Evolutionary conservation across 768 basidiomycete species (phyloP).

Genomic region (Serpula lacrymans): DNA sequence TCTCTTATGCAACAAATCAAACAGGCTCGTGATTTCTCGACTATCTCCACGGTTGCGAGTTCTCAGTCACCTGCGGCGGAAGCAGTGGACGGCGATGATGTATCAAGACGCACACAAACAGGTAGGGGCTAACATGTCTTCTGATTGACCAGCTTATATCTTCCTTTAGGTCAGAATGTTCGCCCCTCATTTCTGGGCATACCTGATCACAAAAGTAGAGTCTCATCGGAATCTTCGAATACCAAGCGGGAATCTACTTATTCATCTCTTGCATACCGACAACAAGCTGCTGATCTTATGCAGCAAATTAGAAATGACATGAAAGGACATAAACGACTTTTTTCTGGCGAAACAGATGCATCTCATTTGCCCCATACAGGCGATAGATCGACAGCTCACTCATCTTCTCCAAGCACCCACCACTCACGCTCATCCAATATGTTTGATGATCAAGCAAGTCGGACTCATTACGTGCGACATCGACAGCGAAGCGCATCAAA

Average conservation of each 20-base stretch:
- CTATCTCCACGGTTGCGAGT: slow-evolving; percentile 60
- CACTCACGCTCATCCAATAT: too few species aligned
- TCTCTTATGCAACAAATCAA: slow-evolving; percentile 80
- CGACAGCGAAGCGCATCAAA: too few species aligned
- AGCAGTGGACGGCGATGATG: background rate
- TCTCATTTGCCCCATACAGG: slow-evolving; percentile 34
- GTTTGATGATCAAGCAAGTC: too few species aligned
- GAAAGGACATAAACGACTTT: slow-evolving; percentile 63
- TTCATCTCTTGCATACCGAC: slow-evolving; percentile 67
- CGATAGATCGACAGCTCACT: slow-evolving; percentile 1
- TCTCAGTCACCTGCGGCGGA: slow-evolving; percentile 26
- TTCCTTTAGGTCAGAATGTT: too few species aligned
- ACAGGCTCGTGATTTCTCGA: slow-evolving; percentile 73
- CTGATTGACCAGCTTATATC: too few species aligned
- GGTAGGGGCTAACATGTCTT: too few species aligned
- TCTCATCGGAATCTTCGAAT: slow-evolving; percentile 5
- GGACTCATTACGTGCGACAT: too few species aligned
- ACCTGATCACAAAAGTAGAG: too few species aligned
- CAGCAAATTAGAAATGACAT: slow-evolving; percentile 81
- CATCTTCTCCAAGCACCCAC: slow-evolving; percentile 9
- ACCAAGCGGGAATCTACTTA: slow-evolving; percentile 4
- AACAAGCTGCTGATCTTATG: slow-evolving; percentile 79
- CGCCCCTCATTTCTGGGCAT: too few species aligned
- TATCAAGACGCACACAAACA: slow-evolving; percentile 4
- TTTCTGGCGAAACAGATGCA: slow-evolving; percentile 62